Percentiles rank a stretch among this genome's conserved stretches.
Evolutionary conservation across 2,329 filamentous ascomycete species (phyloP).

Genomic region (Cladosporium oxysporum): DNA sequence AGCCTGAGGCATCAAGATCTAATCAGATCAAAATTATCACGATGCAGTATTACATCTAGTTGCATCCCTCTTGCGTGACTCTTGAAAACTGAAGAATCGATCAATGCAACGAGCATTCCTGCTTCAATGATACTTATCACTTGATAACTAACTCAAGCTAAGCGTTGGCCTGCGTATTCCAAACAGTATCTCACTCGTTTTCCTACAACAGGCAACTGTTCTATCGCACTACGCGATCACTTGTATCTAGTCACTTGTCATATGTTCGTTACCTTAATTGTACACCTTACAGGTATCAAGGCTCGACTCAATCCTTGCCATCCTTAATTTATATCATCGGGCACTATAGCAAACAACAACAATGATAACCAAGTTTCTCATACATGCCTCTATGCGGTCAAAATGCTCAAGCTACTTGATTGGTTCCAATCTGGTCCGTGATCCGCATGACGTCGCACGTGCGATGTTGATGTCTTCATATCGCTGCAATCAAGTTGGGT

Average conservation of each 20-base stretch:
- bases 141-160: too few species aligned
- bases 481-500: not conserved
- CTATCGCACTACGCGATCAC: too few species aligned
- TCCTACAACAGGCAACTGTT: not conserved
- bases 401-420: not conserved
- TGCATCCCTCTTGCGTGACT: too few species aligned
- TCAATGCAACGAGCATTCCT: too few species aligned
- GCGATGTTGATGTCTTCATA: not conserved
- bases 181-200: not conserved
- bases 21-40: not conserved
- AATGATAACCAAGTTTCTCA: not conserved
- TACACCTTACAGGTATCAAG: too few species aligned
- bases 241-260: not conserved
- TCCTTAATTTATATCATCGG: not conserved
- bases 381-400: too few species aligned
- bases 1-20: not conserved
- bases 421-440: not conserved
- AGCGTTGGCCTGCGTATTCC: too few species aligned
- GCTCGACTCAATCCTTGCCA: too few species aligned
- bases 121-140: too few species aligned
- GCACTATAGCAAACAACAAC: not conserved
- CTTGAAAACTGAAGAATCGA: too few species aligned
- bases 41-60: too few species aligned
- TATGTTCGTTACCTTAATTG: too few species aligned
- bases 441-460: constrained; percentile 2